Evolutionary conservation across 768 basidiomycete genomes (phyloP).

Genomic region (Kwoniella sp.): DNA sequence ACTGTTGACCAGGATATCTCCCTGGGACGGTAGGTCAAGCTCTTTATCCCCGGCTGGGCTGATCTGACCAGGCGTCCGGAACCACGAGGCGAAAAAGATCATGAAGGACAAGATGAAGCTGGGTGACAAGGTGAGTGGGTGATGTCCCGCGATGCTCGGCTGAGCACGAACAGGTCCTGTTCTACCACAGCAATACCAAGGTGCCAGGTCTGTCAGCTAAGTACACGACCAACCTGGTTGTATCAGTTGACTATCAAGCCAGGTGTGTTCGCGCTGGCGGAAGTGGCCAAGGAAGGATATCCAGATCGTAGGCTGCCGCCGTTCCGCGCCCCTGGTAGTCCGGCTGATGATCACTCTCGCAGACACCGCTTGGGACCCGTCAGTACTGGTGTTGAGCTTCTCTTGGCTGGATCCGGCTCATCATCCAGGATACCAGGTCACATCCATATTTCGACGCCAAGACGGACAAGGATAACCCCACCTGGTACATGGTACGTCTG

Average conservation of each 20-base stretch:
- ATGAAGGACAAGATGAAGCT: slow-evolving; percentile 49
- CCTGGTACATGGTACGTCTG: slow-evolving; percentile 91
- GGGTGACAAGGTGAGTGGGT: slow-evolving; percentile 38
- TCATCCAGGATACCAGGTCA: slow-evolving; percentile 50
- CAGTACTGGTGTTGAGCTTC: too few relatives aligned
- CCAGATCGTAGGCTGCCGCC: slow-evolving; percentile 67
- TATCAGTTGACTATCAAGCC: background rate
- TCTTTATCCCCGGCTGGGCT: background rate
- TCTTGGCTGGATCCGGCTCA: slow-evolving; percentile 13
- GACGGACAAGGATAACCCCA: slow-evolving; percentile 68
- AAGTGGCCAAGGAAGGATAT: slow-evolving; percentile 80
- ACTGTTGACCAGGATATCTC: slow-evolving; percentile 22
- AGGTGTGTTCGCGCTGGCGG: slow-evolving; percentile 44
- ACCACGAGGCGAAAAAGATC: slow-evolving; percentile 48
- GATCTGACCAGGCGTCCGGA: slow-evolving; percentile 48
- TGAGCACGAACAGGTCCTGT: slow-evolving; percentile 32
- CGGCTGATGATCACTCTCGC: background rate
- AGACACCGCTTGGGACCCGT: slow-evolving; percentile 92
- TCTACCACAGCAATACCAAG: slow-evolving; percentile 49
- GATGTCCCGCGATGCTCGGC: background rate
- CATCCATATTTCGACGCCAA: slow-evolving; percentile 65
- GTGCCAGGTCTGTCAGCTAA: slow-evolving; percentile 23
- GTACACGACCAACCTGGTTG: background rate
- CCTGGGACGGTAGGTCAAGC: slow-evolving; percentile 44
- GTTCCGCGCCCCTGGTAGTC: background rate